Conservation (phyloP, 208 protist genomes). For the Porcisia hertigi region DNA sequence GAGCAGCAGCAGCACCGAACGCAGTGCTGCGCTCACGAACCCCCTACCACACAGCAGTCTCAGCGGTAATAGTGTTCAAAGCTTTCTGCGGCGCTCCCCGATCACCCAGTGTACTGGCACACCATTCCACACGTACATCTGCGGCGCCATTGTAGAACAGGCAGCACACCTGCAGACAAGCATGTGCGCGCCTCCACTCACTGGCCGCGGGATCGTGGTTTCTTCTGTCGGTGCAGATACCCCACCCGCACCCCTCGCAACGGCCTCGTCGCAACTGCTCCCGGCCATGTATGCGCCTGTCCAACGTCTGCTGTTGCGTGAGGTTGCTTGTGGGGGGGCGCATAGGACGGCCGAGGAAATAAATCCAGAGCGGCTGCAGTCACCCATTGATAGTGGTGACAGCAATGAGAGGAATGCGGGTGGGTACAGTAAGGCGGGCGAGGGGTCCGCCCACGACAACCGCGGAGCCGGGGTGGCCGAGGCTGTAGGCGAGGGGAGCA, state of each 20-base stretch:
- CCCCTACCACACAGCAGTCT: conserved; percentile 5
- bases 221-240: background rate
- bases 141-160: conserved; percentile 30
- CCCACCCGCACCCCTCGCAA: conserved; percentile 8
- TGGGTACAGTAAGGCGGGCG: background rate
- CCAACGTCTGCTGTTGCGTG: conserved; percentile 20
- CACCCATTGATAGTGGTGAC: background rate
- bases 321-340: conserved; percentile 1
- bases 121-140: conserved; percentile 30
- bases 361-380: background rate
- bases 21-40: conserved; percentile 1
- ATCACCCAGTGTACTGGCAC: conserved; percentile 18
- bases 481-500: background rate
- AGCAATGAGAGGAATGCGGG: no score
- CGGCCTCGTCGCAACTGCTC: conserved; percentile 10
- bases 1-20: conserved; percentile 9
- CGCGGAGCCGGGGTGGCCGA: background rate
- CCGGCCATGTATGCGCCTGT: conserved; percentile 24
- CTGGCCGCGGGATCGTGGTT: background rate
- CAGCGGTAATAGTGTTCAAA: conserved; percentile 6
- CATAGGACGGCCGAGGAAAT: background rate
- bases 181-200: conserved; percentile 1
- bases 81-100: conserved; percentile 29
- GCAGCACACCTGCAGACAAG: conserved; percentile 25
- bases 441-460: background rate